Evolutionary conservation across 305 asterid genomes (phyloP), one percentile per base, ranked within the genome.

Genomic region (Ajuga reptans): DNA sequence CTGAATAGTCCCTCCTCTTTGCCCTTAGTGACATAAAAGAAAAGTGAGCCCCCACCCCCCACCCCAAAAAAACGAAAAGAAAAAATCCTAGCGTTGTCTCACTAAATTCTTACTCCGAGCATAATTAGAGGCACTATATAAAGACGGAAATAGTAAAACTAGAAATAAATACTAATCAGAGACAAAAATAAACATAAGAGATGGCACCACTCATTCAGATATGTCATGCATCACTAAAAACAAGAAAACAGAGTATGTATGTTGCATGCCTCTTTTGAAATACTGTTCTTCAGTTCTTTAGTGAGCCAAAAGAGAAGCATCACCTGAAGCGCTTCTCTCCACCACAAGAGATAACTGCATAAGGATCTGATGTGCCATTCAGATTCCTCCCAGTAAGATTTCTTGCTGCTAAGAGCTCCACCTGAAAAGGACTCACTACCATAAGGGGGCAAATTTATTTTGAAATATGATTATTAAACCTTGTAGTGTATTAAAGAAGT

Each of bases 341-440:
- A 68, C 96, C 94, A 78, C 97, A 91, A 62, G 90, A 83, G 57
- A 93, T 85, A 69, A 91, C 85, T 66, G 93, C 97, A 82, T 89
- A 93, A 76, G 99, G 96, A 85, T 89, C 97, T 57, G 97, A 86
- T 59, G 95, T 86, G 78, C 97, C 96, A 82, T 87, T 91, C 72
- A 91, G 73, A 78, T 89, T 91, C 56, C 90, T 93, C 71, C 91
- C 92, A 41, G 76, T 72, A 75, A 93, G 99, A 83, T 93, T 91
- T 78, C 89, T 93, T 24, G 97, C 99, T 52, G 97, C 96, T 74
- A 93, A 77, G 68, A 91, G 92, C 78, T 89, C 97, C 78, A 93
- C 96, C 99, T 93, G 76, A 72, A 77, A 52, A 56, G 46, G 59
- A 72, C 73, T 47, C 52, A 57, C 56, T 61, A 63, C 66, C 63